Evolutionary conservation across 805 yeast species (phyloP).

Genomic region (Blastobotrys americana): DNA sequence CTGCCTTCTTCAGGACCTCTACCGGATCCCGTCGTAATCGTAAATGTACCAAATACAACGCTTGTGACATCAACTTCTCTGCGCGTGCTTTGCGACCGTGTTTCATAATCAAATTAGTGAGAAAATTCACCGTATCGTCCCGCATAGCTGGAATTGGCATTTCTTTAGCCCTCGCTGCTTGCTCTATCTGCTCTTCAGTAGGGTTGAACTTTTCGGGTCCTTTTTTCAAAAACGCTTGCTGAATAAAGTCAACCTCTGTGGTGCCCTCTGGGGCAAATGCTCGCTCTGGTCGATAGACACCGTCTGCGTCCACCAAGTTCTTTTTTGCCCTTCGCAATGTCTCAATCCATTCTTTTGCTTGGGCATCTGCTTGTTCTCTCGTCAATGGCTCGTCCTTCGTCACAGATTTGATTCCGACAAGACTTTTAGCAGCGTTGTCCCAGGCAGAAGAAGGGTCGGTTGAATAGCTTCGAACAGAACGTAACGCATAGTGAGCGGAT

Average conservation of each 20-base stretch:
- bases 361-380: constrained; percentile 30
- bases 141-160: constrained; percentile 51
- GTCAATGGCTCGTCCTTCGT: constrained; percentile 10
- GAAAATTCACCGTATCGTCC: constrained; percentile 68
- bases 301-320: constrained; percentile 32
- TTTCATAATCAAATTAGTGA: constrained; percentile 85
- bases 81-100: constrained; percentile 84
- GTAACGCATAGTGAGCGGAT: no score
- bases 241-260: constrained; percentile 29
- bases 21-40: constrained; percentile 76
- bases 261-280: constrained; percentile 38
- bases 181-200: constrained; percentile 53
- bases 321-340: constrained; percentile 35
- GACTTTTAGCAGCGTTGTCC: constrained; percentile 16
- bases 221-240: constrained; percentile 24
- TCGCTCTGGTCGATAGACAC: constrained; percentile 33
- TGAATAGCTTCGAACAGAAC: no score
- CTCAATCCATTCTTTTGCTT: constrained; percentile 37
- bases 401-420: constrained; percentile 13
- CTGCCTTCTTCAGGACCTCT: constrained; percentile 57
- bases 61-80: constrained; percentile 61
- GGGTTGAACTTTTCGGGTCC: constrained; percentile 33
- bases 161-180: constrained; percentile 43
- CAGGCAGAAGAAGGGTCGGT: neutral
- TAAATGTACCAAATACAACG: constrained; percentile 71